Percentiles rank a stretch among this genome's conserved stretches.
These are phyloP conservation scores for Taphrina confusa DNA, from an alignment of 1,139 yeast species.

Conservation along the genomic window DNA sequence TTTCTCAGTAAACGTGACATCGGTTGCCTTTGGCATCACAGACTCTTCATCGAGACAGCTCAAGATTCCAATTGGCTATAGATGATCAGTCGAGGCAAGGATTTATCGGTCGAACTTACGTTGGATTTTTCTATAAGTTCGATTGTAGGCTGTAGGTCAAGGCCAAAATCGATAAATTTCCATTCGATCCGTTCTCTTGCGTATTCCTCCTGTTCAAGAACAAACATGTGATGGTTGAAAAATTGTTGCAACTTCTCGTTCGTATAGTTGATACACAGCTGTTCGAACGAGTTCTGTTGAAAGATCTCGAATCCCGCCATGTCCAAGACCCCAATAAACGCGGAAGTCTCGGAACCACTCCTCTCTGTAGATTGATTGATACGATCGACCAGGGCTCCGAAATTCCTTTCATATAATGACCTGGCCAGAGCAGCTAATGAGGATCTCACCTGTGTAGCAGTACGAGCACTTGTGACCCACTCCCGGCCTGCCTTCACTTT, in stretches of 20 bases:
- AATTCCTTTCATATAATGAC: slow-evolving; percentile 78
- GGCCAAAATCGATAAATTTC: slow-evolving; percentile 97
- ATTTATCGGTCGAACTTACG: slow-evolving; percentile 27
- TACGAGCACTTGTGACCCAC: slow-evolving; percentile 74
- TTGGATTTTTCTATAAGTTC: slow-evolving; percentile 75
- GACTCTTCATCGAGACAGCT: slow-evolving; percentile 93
- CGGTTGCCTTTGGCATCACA: slow-evolving; percentile 87
- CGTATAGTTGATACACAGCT: slow-evolving; percentile 92
- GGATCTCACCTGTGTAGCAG: slow-evolving; percentile 75
- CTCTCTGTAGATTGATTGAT: slow-evolving; percentile 60
- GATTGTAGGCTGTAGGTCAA: slow-evolving; percentile 90
- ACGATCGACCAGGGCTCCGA: slow-evolving; percentile 71
- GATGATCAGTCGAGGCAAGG: slow-evolving; percentile 1
- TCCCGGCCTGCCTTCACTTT: slow-evolving; percentile 91
- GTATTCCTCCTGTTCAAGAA: slow-evolving; percentile 93
- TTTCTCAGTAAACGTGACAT: slow-evolving; percentile 78
- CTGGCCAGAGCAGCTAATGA: slow-evolving; percentile 87
- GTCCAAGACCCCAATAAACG: slow-evolving; percentile 89
- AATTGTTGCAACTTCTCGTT: slow-evolving; percentile 95
- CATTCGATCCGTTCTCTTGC: slow-evolving; percentile 90
- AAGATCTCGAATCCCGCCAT: slow-evolving; percentile 98
- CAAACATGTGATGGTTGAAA: slow-evolving; percentile 97
- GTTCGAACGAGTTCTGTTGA: slow-evolving; percentile 88
- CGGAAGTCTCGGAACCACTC: slow-evolving; percentile 48
- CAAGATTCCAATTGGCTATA: slow-evolving; percentile 77